phyloP scores from a whole-genome alignment of 768 basidiomycete genomes.

The Russula foetens region DNA sequence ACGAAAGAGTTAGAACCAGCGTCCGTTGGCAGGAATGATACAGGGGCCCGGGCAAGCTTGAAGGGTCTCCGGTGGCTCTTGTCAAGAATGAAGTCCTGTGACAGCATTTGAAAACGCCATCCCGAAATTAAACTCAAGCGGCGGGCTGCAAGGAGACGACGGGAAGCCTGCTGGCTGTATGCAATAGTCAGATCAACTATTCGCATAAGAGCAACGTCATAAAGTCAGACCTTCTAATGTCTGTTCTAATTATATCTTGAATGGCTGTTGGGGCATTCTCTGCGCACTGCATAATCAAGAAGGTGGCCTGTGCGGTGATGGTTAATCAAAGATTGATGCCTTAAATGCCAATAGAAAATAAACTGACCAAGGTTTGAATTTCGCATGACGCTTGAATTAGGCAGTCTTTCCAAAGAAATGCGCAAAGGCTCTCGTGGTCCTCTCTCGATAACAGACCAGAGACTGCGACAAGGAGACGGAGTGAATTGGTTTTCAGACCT shows the following conservation, averaged over 20 bases:
- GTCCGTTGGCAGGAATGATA: conserved; percentile 70
- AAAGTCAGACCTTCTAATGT: conserved; percentile 12
- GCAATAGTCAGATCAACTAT: neutral
- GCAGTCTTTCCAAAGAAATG: conserved; percentile 50
- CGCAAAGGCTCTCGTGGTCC: conserved; percentile 45
- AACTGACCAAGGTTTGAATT: conserved; percentile 42
- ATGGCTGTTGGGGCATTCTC: neutral
- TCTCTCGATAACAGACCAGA: conserved; percentile 43
- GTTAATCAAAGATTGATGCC: neutral
- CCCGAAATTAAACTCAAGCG: conserved; percentile 50
- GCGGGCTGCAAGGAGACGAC: conserved; percentile 44
- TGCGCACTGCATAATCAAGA: conserved; percentile 28
- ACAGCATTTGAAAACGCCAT: conserved; percentile 62
- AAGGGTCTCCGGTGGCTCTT: conserved; percentile 56
- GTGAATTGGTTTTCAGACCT: conserved; percentile 26
- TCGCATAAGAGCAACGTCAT: neutral
- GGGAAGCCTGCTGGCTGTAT: conserved; percentile 39
- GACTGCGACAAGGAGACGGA: conserved; percentile 57
- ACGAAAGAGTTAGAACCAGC: conserved; percentile 58
- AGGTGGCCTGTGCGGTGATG: neutral
- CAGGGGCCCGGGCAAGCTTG: conserved; percentile 56
- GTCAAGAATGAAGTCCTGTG: conserved; percentile 53
- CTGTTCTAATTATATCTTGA: neutral
- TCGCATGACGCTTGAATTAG: conserved; percentile 32
- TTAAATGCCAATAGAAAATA: conserved; percentile 1